Evolutionary conservation across 441 rosid genomes (phyloP), one percentile per base, ranked within the genome.

Genomic region (Kokia cookei): DNA sequence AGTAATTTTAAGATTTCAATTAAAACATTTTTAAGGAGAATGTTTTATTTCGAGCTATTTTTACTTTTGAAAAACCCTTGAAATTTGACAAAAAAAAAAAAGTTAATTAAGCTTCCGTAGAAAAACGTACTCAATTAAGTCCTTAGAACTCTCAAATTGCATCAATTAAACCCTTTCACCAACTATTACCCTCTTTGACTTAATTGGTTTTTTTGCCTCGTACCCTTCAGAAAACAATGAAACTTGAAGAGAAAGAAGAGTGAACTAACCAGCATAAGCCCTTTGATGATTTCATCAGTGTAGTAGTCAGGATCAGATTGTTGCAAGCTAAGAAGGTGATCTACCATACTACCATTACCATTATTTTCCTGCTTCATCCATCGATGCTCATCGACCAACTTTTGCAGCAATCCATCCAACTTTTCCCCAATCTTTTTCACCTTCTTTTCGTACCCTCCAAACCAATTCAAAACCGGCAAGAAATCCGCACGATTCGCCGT

Each of bases 371-470:
- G 53, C 48, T 67, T 65, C 32, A 27, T n/a, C 3, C n/a, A 50
- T 4, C 66, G 73, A 50, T 76, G 76, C 64, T 78, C 83, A 4
- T 77, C 80, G 2, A 82, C 50, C 47, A 85, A 73, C 54, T 77
- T 27, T 27, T 80, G 86, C 62, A 85, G 24, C 59, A 82, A 65
- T 19, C 15, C 51, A 55, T 80, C 78, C 67, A 81, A 57, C 22
- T 63, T 51, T 59, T 72, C 63, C 22, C 72, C 78, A 54, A 75
- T 22, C 42, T 70, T 78, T 24, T 57, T 66, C 63, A 79, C 67
- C 61, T 72, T 82, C 76, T 68, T 78, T 74, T 73, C 80, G 24
- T 40, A 76, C 11, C 73, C 74, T 19, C 80, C 83, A 1, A 81
- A 59, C 77, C 69, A 65, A 26, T 63, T 69, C 61, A 82, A 14